phyloP scores from a whole-genome alignment of 495 filamentous ascomycete genomes.

The Aspergillus ellipticus region DNA sequence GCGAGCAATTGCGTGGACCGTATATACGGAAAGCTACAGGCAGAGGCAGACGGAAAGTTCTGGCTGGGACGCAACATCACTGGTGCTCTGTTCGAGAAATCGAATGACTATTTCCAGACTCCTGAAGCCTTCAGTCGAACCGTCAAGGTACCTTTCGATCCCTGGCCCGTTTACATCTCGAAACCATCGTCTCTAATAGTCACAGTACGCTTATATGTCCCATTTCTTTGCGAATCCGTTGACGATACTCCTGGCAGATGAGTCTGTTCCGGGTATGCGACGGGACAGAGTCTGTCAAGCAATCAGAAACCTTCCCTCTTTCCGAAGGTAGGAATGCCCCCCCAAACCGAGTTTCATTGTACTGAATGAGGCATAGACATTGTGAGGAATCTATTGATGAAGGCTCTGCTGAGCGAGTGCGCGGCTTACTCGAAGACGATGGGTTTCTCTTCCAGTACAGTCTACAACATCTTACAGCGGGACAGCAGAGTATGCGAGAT shows the following conservation, averaged over 20 bases:
- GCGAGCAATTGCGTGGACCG: conserved; percentile 71
- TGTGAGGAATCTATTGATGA: conserved; percentile 45
- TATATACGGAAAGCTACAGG: conserved; percentile 68
- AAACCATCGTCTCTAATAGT: conserved; percentile 13
- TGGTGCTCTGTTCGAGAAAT: conserved; percentile 64
- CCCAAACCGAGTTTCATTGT: neutral
- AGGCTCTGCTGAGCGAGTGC: conserved; percentile 35
- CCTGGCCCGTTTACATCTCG: neutral
- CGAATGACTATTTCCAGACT: conserved; percentile 81
- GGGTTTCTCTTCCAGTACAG: conserved; percentile 37
- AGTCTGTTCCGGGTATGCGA: conserved; percentile 24
- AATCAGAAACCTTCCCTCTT: conserved; percentile 75
- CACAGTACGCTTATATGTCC: conserved; percentile 88
- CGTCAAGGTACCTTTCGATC: conserved; percentile 61
- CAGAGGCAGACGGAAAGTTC: conserved; percentile 49
- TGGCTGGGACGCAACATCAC: conserved; percentile 67
- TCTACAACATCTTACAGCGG: conserved; percentile 26
- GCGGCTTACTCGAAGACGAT: conserved; percentile 51
- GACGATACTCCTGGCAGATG: conserved; percentile 56
- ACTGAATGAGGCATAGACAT: conserved; percentile 28
- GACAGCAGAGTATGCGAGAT: conserved; percentile 38
- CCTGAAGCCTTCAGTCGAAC: conserved; percentile 75
- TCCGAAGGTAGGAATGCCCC: conserved; percentile 52
- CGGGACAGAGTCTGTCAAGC: conserved; percentile 66
- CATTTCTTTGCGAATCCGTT: conserved; percentile 92